Base-by-base conservation (phyloP, 345 rosid genomes). In the Gossypium ekmanianum region DNA sequence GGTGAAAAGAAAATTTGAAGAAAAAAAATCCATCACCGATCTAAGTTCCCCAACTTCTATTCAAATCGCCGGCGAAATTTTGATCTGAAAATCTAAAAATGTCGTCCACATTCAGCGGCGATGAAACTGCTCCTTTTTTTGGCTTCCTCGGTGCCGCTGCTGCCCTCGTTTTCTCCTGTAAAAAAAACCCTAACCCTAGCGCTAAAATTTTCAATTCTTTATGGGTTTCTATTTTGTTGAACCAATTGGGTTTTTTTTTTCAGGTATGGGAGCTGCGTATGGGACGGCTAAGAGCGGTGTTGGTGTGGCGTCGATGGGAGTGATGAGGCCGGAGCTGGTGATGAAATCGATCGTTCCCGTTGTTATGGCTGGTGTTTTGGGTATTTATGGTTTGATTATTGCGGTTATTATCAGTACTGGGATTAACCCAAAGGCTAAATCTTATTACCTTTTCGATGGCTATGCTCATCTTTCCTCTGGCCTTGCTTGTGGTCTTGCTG, bases 311-410 rank as follows among this genome's bases (percentile, higher is more conserved):
- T 91, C 92, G 6, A 90, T 91, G 92, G 97, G 94, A 48, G 97
- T 91, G 77, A 91, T 91, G 97, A 86, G 97, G 84, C 94, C 94
- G 8, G 94, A 91, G 84, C 90, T 91, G 61, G 94, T 89, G 50
- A 91, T 89, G 97, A 90, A 91, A 76, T 91, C 97, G 50, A 91
- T 91, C 29, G 97, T 91, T 27, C 94, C 97, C 0, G 94, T 91
- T 71, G 97, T 91, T 58, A 91, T 91, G 97, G 97, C 94, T 78
- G 92, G 94, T 71, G 94, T 91, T 34, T 34, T 91, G 66, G 92
- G 97, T 84, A 91, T 89, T 50, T 91, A 91, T 34, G 94, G 97
- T 26, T 79, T 91, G 79, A 91, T 91, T 74, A 91, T 91, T 56
- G 94, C 92, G 20, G 97, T 89, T 63, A 91, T 91, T 80, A 91